Evolutionary conservation across 306 rosid genomes (phyloP), one percentile per base, ranked within the genome.

Genomic region (Quercus ilex): DNA sequence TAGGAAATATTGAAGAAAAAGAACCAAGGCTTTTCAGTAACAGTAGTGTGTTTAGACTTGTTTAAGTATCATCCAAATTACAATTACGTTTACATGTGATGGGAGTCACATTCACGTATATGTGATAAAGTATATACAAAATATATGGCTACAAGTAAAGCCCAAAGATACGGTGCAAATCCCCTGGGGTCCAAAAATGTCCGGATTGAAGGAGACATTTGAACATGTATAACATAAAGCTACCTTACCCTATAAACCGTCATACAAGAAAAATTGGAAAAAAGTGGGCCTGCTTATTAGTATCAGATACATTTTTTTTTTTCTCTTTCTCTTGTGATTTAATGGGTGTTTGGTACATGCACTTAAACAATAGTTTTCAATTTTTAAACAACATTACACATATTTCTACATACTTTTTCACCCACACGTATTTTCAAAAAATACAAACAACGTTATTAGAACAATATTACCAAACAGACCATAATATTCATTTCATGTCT

Each of bases 191-290:
- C 78, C 70, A 69, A 15, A 74, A 41, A 21, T 75, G 86, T 83
- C 75, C 53, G 67, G 71, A 63, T 55, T 63, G 75, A 83, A 83
- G 83, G 73, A 23, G 81, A 75, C 86, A 63, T 60, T 30, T 75
- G 55, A 75, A 31, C 71, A 69, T 59, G 74, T 67, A 26, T 57
- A 18, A 20, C 52, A 72, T 18, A 33, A 67, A 67, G 71, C 51
- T 18, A 67, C 71, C 51, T 67, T 31, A 67, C 52, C 72, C 51
- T 35, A 30, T 18, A 5, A 35, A 33, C 15, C 72, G 46, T 67
- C 72, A 19, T 19, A 67, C 51, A 18, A 67, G 72, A 11, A 21
- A 33, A 64, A 49, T 28, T 18, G 6, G 6, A 67, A 18, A 67
- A 67, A 35, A 19, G 52, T 64, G 72, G 51, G 51, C 6, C 13